Conservation (phyloP, 345 rosid species). For the Syzygium grande region DNA sequence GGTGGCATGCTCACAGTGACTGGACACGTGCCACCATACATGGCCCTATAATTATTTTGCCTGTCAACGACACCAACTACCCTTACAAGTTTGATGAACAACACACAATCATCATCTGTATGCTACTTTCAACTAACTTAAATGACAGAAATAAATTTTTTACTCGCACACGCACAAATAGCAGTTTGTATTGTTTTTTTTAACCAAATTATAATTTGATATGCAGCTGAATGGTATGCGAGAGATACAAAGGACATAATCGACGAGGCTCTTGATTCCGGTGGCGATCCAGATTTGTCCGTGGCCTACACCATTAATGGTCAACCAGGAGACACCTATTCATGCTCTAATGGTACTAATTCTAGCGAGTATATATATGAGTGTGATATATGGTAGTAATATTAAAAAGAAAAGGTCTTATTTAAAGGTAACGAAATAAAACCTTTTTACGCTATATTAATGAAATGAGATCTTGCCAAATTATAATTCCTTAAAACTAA, state of each 20-base stretch:
- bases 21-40: not conserved
- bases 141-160: not conserved
- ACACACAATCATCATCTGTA: not conserved
- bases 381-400: not conserved
- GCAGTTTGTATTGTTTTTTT: not conserved
- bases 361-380: not conserved
- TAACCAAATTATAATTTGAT: not conserved
- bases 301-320: not conserved
- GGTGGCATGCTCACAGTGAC: not conserved
- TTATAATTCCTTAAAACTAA: not conserved
- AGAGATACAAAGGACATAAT: not conserved
- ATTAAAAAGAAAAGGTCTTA: not conserved
- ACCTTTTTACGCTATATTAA: not conserved
- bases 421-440: not conserved
- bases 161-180: not conserved
- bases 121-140: not conserved
- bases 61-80: not conserved
- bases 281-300: not conserved
- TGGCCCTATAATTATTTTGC: not conserved
- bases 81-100: not conserved
- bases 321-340: not conserved
- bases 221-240: not conserved
- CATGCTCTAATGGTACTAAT: not conserved
- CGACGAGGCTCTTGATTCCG: not conserved
- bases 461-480: not conserved